These are phyloP conservation scores for Wickerhamiella musiphila DNA, from an alignment of 805 yeast genomes.

Conservation along the genomic window DNA sequence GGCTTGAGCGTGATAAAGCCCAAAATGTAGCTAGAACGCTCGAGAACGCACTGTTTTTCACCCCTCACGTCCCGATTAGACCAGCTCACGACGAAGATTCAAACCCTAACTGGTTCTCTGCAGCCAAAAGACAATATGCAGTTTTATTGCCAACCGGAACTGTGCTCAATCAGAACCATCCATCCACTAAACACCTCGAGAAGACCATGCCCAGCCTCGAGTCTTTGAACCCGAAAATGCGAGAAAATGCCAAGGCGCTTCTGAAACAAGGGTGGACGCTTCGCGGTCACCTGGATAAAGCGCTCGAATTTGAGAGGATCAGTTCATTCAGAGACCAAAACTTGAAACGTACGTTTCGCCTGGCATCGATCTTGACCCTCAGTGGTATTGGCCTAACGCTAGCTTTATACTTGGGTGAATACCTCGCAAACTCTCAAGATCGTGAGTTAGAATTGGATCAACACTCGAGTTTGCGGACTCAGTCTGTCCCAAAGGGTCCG, in stretches of 20 bases:
- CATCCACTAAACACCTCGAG: slow-evolving; percentile 2
- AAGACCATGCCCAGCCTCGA: slow-evolving; percentile 2
- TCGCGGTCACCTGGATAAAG: slow-evolving; percentile 27
- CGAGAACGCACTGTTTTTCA: slow-evolving; percentile 28
- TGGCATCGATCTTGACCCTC: slow-evolving; percentile 1
- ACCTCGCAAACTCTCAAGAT: neutral
- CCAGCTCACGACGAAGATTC: neutral
- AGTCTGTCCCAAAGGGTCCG: too few relatives aligned
- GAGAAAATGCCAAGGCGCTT: slow-evolving; percentile 26
- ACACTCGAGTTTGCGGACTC: too few relatives aligned
- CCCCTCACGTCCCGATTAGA: slow-evolving; percentile 22
- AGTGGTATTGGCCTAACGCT: slow-evolving; percentile 3
- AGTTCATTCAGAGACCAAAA: slow-evolving; percentile 1
- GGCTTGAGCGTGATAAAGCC: neutral
- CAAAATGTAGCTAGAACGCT: slow-evolving; percentile 19
- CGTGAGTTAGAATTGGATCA: too few relatives aligned
- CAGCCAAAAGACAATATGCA: slow-evolving; percentile 6
- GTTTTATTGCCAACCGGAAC: slow-evolving; percentile 3
- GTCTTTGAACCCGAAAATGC: slow-evolving; percentile 2
- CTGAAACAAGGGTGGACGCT: slow-evolving; percentile 35
- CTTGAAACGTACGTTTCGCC: slow-evolving; percentile 2
- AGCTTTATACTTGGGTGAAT: slow-evolving; percentile 8
- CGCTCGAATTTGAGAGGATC: slow-evolving; percentile 28
- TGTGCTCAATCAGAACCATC: slow-evolving; percentile 3
- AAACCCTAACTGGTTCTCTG: too few relatives aligned